phyloP scores from a whole-genome alignment of 2,329 filamentous ascomycete species.

The Colletotrichum siamense region DNA sequence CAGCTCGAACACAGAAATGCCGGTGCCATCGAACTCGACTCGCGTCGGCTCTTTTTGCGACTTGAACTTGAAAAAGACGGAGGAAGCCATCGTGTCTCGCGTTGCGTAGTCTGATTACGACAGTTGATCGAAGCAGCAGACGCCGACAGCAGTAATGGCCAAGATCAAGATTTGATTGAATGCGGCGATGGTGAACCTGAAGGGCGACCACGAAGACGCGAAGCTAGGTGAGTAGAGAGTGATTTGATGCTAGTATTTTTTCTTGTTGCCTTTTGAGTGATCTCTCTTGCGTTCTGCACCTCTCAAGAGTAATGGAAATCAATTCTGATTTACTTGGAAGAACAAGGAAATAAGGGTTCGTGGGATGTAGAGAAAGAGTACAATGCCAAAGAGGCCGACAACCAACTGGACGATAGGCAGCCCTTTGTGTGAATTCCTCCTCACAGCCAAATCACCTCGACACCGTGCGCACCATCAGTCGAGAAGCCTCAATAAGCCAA shows the following conservation, averaged over 20 bases:
- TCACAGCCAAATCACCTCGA: constrained; percentile 24
- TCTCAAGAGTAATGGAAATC: constrained; percentile 45
- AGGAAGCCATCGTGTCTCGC: constrained; percentile 78
- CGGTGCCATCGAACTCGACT: constrained; percentile 96
- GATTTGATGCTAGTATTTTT: constrained; percentile 28
- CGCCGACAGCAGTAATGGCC: background rate
- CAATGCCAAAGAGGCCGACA: constrained; percentile 27
- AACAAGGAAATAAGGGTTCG: constrained; percentile 24
- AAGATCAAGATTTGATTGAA: background rate
- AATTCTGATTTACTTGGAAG: constrained; percentile 57
- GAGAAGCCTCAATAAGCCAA: constrained; percentile 19
- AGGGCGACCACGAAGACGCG: constrained; percentile 11
- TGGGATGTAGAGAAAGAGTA: constrained; percentile 26
- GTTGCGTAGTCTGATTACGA: background rate
- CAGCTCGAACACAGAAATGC: constrained; percentile 97
- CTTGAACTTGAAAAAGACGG: constrained; percentile 99
- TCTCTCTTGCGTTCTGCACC: constrained; percentile 33
- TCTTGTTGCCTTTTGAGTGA: constrained; percentile 19
- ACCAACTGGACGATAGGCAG: constrained; percentile 23
- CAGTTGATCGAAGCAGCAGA: constrained; percentile 5
- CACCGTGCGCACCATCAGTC: constrained; percentile 23
- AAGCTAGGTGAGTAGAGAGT: constrained; percentile 21
- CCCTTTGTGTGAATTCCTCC: constrained; percentile 25
- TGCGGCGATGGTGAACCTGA: background rate
- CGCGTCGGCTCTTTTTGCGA: constrained; percentile 94